These are phyloP conservation scores for Circinella minor DNA, from an alignment of 371 early-diverging fungal genomes.

Conservation along the genomic window DNA sequence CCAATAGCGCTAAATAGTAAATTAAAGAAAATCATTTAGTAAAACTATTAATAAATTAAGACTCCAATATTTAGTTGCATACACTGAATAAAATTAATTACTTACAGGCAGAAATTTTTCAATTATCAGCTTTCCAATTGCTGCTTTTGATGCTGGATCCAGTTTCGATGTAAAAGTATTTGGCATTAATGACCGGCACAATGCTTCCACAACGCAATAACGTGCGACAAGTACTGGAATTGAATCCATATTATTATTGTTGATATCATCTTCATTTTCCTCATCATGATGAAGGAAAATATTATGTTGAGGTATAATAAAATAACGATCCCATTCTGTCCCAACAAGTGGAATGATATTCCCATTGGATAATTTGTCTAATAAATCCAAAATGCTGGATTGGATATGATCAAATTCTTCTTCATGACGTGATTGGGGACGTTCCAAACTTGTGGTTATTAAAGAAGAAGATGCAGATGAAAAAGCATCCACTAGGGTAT, in stretches of 20 bases:
- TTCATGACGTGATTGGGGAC: conserved; percentile 13
- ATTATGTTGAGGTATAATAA: conserved; percentile 3
- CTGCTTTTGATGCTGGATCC: not conserved
- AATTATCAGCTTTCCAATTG: conserved; percentile 23
- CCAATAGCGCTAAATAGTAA: conserved; percentile 36
- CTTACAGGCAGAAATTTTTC: conserved; percentile 34
- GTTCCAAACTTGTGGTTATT: conserved; percentile 1
- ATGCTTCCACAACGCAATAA: conserved; percentile 37
- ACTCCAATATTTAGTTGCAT: no score
- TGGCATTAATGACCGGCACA: conserved; percentile 35
- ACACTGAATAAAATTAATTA: not conserved
- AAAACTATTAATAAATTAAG: no score
- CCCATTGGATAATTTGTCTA: conserved; percentile 39
- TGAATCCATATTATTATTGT: not conserved
- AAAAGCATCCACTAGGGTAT: conserved; percentile 45
- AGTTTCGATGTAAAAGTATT: conserved; percentile 9
- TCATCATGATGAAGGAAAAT: no score
- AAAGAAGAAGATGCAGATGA: conserved; percentile 15
- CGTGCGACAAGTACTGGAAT: conserved; percentile 23
- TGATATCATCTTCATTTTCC: not conserved
- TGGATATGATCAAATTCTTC: conserved; percentile 24
- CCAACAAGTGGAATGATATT: conserved; percentile 33
- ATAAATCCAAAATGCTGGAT: conserved; percentile 26
- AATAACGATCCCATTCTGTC: conserved; percentile 27
- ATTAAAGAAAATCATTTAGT: not conserved